phyloP scores from a whole-genome alignment of 2,329 filamentous ascomycete species.

The Colletotrichum tropicale region DNA sequence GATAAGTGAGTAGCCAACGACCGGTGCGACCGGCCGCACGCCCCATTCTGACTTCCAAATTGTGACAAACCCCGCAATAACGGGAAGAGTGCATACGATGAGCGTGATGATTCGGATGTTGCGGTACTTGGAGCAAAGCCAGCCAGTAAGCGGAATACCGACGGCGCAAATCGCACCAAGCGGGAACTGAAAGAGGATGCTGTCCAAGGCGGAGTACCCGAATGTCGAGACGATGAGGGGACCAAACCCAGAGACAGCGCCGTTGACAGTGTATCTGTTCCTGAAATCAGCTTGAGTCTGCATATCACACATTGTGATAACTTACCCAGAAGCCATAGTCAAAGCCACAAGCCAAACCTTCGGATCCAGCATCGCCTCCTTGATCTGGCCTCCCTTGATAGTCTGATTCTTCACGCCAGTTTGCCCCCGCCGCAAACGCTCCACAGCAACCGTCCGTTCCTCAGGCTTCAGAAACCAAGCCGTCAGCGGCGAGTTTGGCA shows the following conservation, averaged over 20 bases:
- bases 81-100: conserved; percentile 58
- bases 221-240: conserved; percentile 60
- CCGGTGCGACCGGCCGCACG: conserved; percentile 54
- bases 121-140: conserved; percentile 49
- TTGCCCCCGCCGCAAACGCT: conserved; percentile 52
- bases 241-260: conserved; percentile 59
- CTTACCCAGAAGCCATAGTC: conserved; percentile 55
- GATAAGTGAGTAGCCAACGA: conserved; percentile 61
- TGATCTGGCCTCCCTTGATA: conserved; percentile 51
- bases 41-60: conserved; percentile 61
- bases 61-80: conserved; percentile 63
- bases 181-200: conserved; percentile 64
- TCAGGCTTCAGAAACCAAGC: conserved; percentile 60
- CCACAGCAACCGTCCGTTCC: conserved; percentile 56
- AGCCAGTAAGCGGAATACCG: conserved; percentile 59
- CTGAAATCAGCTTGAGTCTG: not conserved
- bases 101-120: conserved; percentile 60
- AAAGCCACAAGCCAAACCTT: conserved; percentile 58
- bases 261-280: conserved; percentile 54
- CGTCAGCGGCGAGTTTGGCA: conserved; percentile 57
- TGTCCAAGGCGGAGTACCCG: conserved; percentile 53
- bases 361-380: conserved; percentile 49
- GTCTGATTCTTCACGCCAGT: conserved; percentile 52
- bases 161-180: conserved; percentile 59
- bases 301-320: too few species aligned